Evolutionary conservation across 139 green algal species (phyloP), one percentile per base, ranked within the genome.

Genomic region (Chlamydomonas sp.): DNA sequence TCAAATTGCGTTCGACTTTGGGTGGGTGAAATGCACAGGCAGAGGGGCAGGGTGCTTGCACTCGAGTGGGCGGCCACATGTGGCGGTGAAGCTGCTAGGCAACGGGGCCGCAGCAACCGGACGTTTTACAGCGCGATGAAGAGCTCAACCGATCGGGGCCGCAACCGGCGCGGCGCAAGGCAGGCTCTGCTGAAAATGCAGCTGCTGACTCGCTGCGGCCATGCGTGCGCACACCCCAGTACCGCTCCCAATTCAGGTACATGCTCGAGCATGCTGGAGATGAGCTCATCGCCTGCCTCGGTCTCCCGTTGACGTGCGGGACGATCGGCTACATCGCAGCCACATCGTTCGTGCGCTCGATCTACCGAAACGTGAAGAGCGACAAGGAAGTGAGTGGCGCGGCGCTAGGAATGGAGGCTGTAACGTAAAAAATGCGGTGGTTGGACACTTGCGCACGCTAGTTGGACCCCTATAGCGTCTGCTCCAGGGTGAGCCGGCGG

Each of bases 1-100:
- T 81, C 93, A 98, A 77, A 96, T 87, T 2, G 84, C 75, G 75
- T 98, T 98, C 75, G 98, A 97, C 79, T 98, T 97, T 77, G 94
- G 91, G 35, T 57, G 26, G 13, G 60, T n/a, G 30, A 13, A 6
- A 6, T n/a, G 24, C 26, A 13, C 22, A n/a, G 54, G 54, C n/a
- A n/a, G n/a, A n/a, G n/a, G 43, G 43, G n/a, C n/a, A n/a, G n/a
- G n/a, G n/a, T n/a, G n/a, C n/a, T n/a, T n/a, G n/a, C n/a, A n/a
- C n/a, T n/a, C n/a, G 43, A 20, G 20, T 0, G 16, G 16, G 43
- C 16, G 43, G 43, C 43, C 43, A 20, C 43, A n/a, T 13, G 43
- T 13, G 16, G 20, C 43, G 43, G 20, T 54, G 43, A 13, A 20
- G 43, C n/a, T n/a, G n/a, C n/a, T n/a, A n/a, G n/a, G n/a, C n/a